These are phyloP conservation scores for Mangifera indica DNA, from an alignment of 345 rosid species.

Conservation along the genomic window DNA sequence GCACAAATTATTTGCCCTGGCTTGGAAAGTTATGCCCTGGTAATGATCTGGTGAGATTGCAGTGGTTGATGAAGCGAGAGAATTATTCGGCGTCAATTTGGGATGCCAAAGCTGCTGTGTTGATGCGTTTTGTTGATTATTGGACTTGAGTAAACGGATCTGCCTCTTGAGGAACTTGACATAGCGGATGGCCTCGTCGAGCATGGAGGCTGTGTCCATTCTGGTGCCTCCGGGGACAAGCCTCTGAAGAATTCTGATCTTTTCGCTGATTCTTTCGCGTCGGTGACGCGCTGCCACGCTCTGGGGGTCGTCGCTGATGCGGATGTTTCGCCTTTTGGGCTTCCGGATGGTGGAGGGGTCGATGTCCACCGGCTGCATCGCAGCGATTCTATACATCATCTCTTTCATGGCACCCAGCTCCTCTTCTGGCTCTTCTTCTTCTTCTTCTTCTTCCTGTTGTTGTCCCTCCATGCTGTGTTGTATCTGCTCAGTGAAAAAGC, in stretches of 20 bases:
- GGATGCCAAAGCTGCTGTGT: slow-evolving; percentile 24
- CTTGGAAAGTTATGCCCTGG: too few species aligned
- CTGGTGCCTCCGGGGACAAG: slow-evolving; percentile 95
- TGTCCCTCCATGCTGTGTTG: slow-evolving; percentile 15
- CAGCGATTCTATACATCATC: slow-evolving; percentile 95
- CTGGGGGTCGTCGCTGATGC: slow-evolving; percentile 94
- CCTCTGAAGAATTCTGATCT: slow-evolving; percentile 80
- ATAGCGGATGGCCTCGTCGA: slow-evolving; percentile 87
- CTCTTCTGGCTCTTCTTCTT: slow-evolving; percentile 65
- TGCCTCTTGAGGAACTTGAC: slow-evolving; percentile 93
- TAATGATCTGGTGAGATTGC: slow-evolving; percentile 19
- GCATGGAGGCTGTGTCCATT: slow-evolving; percentile 97
- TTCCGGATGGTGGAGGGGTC: slow-evolving; percentile 75
- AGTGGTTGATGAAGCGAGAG: slow-evolving; percentile 25
- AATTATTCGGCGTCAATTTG: slow-evolving; percentile 3
- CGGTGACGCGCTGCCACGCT: slow-evolving; percentile 95
- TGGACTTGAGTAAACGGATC: slow-evolving; percentile 64
- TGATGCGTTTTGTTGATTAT: slow-evolving; percentile 23
- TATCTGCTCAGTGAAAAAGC: slow-evolving; percentile 16
- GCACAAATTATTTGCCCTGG: slow-evolving; percentile 9
- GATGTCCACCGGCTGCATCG: slow-evolving; percentile 92
- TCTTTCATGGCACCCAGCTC: slow-evolving; percentile 91
- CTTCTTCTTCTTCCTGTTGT: slow-evolving; percentile 13
- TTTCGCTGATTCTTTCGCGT: slow-evolving; percentile 90
- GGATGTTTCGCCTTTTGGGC: slow-evolving; percentile 80